Conservation (phyloP, 257 asterid species). For the Anisodus acutangulus region DNA sequence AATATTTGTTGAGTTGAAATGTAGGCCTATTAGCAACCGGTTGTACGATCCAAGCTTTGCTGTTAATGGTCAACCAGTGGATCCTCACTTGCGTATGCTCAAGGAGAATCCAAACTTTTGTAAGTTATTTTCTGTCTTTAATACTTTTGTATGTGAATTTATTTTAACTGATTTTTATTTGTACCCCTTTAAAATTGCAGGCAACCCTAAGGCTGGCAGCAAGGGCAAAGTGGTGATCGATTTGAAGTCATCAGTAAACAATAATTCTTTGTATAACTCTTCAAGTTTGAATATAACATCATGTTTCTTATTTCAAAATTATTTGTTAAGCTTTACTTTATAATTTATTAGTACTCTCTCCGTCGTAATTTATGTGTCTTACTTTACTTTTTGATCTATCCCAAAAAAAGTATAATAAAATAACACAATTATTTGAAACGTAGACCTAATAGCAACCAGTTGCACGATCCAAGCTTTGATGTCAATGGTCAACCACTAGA, state of each 20-base stretch:
- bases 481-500: not conserved
- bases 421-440: not conserved
- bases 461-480: conserved; percentile 24
- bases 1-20: not conserved
- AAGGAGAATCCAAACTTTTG: not conserved
- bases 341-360: no score
- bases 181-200: not conserved
- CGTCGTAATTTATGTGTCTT: no score
- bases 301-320: no score
- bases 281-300: no score
- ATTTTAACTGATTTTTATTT: not conserved
- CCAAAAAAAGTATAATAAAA: not conserved
- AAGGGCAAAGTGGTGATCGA: not conserved
- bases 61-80: not conserved
- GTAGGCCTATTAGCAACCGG: not conserved
- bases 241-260: no score
- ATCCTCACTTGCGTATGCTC: conserved; percentile 13
- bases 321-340: no score
- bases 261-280: no score
- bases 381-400: no score
- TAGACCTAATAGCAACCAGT: not conserved
- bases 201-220: not conserved
- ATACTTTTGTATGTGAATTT: not conserved
- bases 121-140: not conserved
- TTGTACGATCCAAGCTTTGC: conserved; percentile 24